Conservation (phyloP, 139 green algal species). For the Pycnococcus provasolii region DNA sequence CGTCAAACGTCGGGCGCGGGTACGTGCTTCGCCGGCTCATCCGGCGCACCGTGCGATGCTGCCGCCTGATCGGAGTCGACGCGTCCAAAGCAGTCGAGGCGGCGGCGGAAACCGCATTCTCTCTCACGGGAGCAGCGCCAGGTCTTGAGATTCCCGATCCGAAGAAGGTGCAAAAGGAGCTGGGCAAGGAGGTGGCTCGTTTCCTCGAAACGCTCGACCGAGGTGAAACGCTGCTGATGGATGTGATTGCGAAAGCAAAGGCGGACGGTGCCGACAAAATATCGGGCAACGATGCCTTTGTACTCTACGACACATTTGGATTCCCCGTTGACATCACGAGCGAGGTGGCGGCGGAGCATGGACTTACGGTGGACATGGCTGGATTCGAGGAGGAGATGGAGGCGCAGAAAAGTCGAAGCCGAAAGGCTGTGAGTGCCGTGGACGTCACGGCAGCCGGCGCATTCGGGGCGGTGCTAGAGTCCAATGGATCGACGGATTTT, state of each 20-base stretch:
- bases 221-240: conserved; percentile 9
- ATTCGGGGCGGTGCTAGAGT: conserved; percentile 34
- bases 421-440: conserved; percentile 20
- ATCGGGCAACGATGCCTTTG: conserved; percentile 59
- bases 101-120: neutral
- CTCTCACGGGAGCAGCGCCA: neutral
- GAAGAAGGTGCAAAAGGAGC: conserved; percentile 52
- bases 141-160: neutral
- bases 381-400: conserved; percentile 58
- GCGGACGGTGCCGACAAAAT: conserved; percentile 21
- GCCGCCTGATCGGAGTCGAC: conserved; percentile 51
- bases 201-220: conserved; percentile 59
- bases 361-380: conserved; percentile 39
- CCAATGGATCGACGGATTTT: conserved; percentile 47
- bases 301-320: conserved; percentile 78
- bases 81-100: neutral
- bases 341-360: conserved; percentile 30
- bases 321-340: conserved; percentile 78
- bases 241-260: conserved; percentile 16
- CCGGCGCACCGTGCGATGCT: conserved; percentile 50
- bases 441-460: conserved; percentile 40
- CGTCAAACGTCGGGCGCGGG: conserved; percentile 76
- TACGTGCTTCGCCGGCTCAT: conserved; percentile 80
- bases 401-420: neutral
- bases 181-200: conserved; percentile 57